phyloP scores from a whole-genome alignment of 208 protist species.

The Leptomonas seymouri region DNA sequence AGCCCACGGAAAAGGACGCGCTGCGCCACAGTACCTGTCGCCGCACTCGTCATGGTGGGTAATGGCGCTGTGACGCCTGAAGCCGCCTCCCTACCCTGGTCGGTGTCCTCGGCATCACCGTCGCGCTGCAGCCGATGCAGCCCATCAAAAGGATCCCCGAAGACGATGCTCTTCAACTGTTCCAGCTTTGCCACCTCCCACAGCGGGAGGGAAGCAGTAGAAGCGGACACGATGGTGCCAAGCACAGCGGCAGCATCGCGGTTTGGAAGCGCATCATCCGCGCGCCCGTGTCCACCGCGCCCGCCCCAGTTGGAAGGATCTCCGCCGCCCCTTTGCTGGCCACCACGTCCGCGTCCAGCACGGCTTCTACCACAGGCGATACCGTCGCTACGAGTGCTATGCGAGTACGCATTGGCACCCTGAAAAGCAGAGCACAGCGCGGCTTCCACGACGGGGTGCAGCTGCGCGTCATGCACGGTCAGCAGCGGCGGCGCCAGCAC shows the following conservation, averaged over 20 bases:
- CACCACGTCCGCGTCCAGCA: constrained; percentile 7
- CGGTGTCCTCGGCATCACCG: background rate
- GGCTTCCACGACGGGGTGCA: constrained; percentile 38
- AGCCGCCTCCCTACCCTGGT: too few species aligned
- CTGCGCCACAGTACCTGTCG: constrained; percentile 9
- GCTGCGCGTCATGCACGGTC: constrained; percentile 38
- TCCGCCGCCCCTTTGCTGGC: constrained; percentile 5
- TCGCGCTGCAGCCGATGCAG: background rate
- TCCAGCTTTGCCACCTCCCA: constrained; percentile 26
- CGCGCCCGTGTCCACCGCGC: too few species aligned
- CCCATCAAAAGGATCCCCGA: constrained; percentile 1
- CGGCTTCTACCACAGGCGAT: background rate
- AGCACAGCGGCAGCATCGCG: background rate
- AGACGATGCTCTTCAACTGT: constrained; percentile 28
- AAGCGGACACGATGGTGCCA: background rate
- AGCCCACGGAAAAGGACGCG: constrained; percentile 37
- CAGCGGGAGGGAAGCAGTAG: constrained; percentile 3
- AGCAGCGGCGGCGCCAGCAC: constrained; percentile 50
- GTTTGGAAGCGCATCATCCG: too few species aligned
- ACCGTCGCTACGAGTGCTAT: background rate
- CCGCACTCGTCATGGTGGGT: background rate
- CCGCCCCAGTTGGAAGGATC: too few species aligned
- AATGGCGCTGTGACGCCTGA: background rate
- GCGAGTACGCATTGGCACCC: background rate
- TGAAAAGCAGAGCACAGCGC: constrained; percentile 19